Conservation (phyloP, 495 filamentous ascomycete species). For the Talaromyces trachyspermus region DNA sequence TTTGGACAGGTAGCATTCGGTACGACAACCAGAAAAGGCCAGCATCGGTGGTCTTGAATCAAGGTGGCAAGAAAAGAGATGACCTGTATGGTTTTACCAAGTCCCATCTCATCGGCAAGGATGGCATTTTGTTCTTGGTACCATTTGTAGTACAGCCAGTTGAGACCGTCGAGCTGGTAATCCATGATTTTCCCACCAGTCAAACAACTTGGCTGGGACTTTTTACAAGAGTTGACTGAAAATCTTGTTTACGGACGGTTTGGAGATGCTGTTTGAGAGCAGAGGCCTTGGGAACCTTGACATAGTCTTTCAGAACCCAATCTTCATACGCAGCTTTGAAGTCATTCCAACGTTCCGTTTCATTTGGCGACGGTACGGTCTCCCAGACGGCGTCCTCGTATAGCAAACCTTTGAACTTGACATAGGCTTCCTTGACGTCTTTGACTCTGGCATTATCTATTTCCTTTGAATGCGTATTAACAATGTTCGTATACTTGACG, state of each 20-base stretch:
- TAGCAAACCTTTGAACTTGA: conserved; percentile 92
- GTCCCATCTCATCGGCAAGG: conserved; percentile 96
- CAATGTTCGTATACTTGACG: conserved; percentile 53
- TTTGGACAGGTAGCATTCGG: conserved; percentile 94
- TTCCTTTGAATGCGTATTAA: conserved; percentile 41
- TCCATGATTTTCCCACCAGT: conserved; percentile 78
- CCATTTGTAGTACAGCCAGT: conserved; percentile 96
- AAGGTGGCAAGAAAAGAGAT: conserved; percentile 75
- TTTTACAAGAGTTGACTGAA: conserved; percentile 58
- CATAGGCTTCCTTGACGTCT: conserved; percentile 60
- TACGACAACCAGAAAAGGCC: conserved; percentile 88
- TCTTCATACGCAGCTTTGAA: conserved; percentile 79
- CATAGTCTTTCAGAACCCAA: conserved; percentile 67
- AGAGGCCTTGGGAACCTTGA: conserved; percentile 45
- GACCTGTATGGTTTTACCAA: conserved; percentile 96
- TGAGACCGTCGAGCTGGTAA: conserved; percentile 89
- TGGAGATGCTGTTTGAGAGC: conserved; percentile 55
- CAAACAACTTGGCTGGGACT: conserved; percentile 66
- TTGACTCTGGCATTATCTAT: conserved; percentile 60
- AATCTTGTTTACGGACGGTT: conserved; percentile 54
- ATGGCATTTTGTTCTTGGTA: conserved; percentile 77
- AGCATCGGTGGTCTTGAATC: conserved; percentile 72
- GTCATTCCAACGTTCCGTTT: conserved; percentile 66
- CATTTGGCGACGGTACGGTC: conserved; percentile 59
- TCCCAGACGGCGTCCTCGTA: conserved; percentile 94